phyloP scores from a whole-genome alignment of 2,329 filamentous ascomycete species.

The Neofusicoccum ribis region DNA sequence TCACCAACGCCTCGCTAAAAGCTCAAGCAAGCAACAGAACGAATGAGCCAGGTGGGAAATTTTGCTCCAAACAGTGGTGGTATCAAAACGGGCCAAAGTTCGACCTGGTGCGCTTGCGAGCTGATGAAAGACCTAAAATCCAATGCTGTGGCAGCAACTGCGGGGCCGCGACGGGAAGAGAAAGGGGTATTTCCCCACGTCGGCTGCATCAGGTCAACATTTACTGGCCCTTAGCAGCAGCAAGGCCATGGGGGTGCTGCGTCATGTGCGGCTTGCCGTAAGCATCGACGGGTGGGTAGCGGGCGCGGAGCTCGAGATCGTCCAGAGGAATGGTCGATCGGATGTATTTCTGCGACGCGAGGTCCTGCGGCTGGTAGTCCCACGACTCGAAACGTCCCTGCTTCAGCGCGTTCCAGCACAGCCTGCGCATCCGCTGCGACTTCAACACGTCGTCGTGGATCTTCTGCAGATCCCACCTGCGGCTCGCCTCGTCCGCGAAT shows the following conservation, averaged over 20 bases:
- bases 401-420: conserved; percentile 79
- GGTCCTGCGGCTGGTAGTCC: conserved; percentile 78
- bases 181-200: not conserved
- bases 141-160: not conserved
- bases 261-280: conserved; percentile 39
- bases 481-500: conserved; percentile 72
- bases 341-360: conserved; percentile 75
- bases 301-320: conserved; percentile 73
- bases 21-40: conserved; percentile 13
- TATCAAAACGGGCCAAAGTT: not conserved
- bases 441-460: conserved; percentile 74
- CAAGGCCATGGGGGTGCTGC: conserved; percentile 35
- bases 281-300: conserved; percentile 63
- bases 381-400: conserved; percentile 75
- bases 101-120: conserved; percentile 11
- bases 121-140: not conserved
- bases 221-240: conserved; percentile 38
- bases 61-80: conserved; percentile 11
- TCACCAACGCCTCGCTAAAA: conserved; percentile 15
- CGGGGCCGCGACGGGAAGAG: not conserved
- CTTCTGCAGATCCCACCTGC: conserved; percentile 76
- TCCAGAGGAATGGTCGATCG: conserved; percentile 79
- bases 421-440: conserved; percentile 75
- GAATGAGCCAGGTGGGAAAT: conserved; percentile 8
- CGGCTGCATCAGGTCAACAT: not conserved